Evolutionary conservation across 2,329 filamentous ascomycete genomes (phyloP), one percentile per base, ranked within the genome.

Genomic region (Neoarthrinium moseri): DNA sequence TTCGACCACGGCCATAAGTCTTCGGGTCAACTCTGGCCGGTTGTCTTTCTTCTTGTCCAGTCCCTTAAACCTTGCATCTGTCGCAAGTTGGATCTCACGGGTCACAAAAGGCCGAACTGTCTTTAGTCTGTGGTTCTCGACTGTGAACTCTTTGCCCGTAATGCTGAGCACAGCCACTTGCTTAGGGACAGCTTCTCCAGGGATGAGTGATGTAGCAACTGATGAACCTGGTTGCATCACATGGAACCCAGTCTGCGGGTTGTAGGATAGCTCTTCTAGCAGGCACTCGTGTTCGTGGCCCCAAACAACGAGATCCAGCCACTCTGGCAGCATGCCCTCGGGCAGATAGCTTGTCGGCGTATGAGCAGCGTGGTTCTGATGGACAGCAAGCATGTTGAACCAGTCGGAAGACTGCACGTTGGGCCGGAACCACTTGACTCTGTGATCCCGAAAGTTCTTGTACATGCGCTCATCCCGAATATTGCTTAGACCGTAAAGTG

Each of bases 181-280:
- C 63, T 99, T 99, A 6, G 89, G 75, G 1, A 91, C 89, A 1
- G 94, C 89, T 68, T 99, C 94, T 22, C 91, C 91, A 0, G 88
- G 86, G 7, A 94, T 84, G 0, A 99, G 73, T 0, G 94, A 97
- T 2, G 94, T 99, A 1, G 92, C 94, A 1, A 99, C 87, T 0
- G 94, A 97, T 0, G 94, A 99, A 0, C 94, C 94, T 1, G 94
- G 94, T 59, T 99, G 94, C 82, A 99, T 96, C 52, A 99, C 92
- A 56, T 94, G 84, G 56, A 99, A 99, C 1, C 86, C 87, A 38
- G 86, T 96, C 59, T 96, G 90, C 0, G 87, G 81, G 57, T 97
- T 99, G 37, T 83, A 75, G 2, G 74, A 72, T n/a, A n/a, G n/a
- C 0, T 94, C 94, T 35, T 96, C 84, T 52, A 99, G 95, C 6